Evolutionary conservation across 441 rosid genomes (phyloP).

Genomic region (Adansonia madagascariensis): DNA sequence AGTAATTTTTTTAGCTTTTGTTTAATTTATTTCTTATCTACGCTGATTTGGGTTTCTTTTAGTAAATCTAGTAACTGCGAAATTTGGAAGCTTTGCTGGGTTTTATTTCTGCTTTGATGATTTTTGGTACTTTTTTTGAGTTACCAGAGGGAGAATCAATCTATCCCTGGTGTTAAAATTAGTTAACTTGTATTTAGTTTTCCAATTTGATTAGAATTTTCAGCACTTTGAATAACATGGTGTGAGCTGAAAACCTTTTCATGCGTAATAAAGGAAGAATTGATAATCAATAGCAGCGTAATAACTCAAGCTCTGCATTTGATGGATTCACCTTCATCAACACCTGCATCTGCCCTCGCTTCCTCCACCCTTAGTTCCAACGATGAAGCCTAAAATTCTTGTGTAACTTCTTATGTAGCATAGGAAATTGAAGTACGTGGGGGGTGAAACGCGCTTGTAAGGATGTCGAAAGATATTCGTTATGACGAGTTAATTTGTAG

Average conservation of each 20-base stretch:
- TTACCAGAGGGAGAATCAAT: constrained; percentile 21
- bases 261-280: constrained; percentile 54
- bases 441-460: constrained; percentile 95
- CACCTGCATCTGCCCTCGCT: constrained; percentile 32
- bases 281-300: constrained; percentile 32
- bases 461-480: constrained; percentile 62
- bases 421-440: constrained; percentile 85
- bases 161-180: constrained; percentile 21
- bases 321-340: constrained; percentile 62
- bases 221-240: constrained; percentile 40
- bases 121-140: constrained; percentile 5
- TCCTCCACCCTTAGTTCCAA: constrained; percentile 43
- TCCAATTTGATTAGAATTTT: constrained; percentile 22
- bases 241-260: constrained; percentile 38
- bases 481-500: constrained; percentile 77
- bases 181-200: constrained; percentile 27
- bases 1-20: constrained; percentile 13
- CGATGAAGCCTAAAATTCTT: constrained; percentile 75
- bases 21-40: not conserved
- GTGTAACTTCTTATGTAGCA: constrained; percentile 89
- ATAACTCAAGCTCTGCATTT: constrained; percentile 31
- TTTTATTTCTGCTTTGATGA: constrained; percentile 24
- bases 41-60: not conserved
- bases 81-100: constrained; percentile 5
- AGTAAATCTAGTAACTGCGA: constrained; percentile 20